Conservation (phyloP, 331 rosid species). For the Stylosanthes scabra region DNA sequence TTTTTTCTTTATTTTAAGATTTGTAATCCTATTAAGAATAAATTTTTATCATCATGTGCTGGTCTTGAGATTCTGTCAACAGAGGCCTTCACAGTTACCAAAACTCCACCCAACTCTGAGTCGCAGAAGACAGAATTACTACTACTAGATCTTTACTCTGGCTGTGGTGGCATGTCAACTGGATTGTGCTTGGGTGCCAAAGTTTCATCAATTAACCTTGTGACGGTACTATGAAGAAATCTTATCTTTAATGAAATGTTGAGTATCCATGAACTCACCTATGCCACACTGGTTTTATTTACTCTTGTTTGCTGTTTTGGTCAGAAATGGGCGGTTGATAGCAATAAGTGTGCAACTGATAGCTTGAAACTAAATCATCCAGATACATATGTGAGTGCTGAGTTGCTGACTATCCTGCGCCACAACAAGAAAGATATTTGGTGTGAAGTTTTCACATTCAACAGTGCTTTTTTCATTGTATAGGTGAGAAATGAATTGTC, state of each 20-base stretch:
- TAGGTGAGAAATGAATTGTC: conserved; percentile 95
- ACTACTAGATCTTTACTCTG: conserved; percentile 82
- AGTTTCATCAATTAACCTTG: conserved; percentile 64
- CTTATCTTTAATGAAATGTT: conserved; percentile 32
- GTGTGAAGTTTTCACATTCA: conserved; percentile 24
- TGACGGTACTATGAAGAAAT: conserved; percentile 60
- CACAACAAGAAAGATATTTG: conserved; percentile 17
- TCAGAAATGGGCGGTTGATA: conserved; percentile 95
- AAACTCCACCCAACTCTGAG: conserved; percentile 44
- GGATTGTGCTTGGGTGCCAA: conserved; percentile 88
- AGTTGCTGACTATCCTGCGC: conserved; percentile 30
- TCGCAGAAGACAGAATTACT: conserved; percentile 49
- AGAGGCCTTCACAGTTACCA: conserved; percentile 36
- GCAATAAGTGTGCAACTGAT: conserved; percentile 64
- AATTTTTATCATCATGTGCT: conserved; percentile 37
- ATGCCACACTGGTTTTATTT: conserved; percentile 36
- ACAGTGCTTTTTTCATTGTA: conserved; percentile 27
- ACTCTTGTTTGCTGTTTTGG: conserved; percentile 34
- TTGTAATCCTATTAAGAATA: conserved; percentile 45
- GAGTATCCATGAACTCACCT: conserved; percentile 14
- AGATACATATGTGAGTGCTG: conserved; percentile 51
- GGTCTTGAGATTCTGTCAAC: conserved; percentile 39
- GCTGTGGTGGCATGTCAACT: conserved; percentile 99
- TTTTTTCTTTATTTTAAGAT: conserved; percentile 18
- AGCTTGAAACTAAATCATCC: conserved; percentile 90